Base-by-base conservation (phyloP, 2,329 filamentous ascomycete genomes). In the Verticillium tricorpus region DNA sequence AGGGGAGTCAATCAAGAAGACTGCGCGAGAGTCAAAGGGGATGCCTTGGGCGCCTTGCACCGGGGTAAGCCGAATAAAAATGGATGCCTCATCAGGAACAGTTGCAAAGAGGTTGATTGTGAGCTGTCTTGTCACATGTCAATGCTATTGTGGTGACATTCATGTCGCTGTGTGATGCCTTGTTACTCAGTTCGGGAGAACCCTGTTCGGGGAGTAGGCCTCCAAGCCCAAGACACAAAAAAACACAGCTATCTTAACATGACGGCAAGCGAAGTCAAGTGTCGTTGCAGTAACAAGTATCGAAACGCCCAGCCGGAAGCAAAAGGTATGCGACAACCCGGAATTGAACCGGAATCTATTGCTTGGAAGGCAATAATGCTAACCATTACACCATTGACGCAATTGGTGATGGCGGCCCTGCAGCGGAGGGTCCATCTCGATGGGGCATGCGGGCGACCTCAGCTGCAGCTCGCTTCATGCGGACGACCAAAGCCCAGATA, bases 401-500 rank as follows among this genome's bases (percentile, higher is more conserved):
- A 12, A 22, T 50, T 22, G 45, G 19, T 50, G 17, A 22, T 25
- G 45, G 45, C 45, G 45, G 3, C 45, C 19, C n/a, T 8, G 45
- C 45, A 8, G 8, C 19, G 5, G 9, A 12, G 45, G 45, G 19
- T 50, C 45, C 45, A 50, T 50, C 45, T 22, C 45, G 45, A 25
- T 9, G 45, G 45, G 45, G 45, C 45, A 50, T 50, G 45, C 17
- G 22, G n/a, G 37, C 17, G 37, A n/a, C n/a, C 9, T 50, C 19
- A n/a, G 9, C n/a, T n/a, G 19, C 9, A 22, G 11, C 45, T 50
- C 45, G n/a, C 45, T 50, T n/a, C 45, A 9, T 50, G 45, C 11
- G 45, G 40, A 14, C 34, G 34, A 7, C 34, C 25, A 2, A 25
- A 25, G 82, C 12, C 7, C 45, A 25, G 22, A 9, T 50, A 50